phyloP scores from a whole-genome alignment of 805 yeast species.

The Wickerhamiella domercqiae region DNA sequence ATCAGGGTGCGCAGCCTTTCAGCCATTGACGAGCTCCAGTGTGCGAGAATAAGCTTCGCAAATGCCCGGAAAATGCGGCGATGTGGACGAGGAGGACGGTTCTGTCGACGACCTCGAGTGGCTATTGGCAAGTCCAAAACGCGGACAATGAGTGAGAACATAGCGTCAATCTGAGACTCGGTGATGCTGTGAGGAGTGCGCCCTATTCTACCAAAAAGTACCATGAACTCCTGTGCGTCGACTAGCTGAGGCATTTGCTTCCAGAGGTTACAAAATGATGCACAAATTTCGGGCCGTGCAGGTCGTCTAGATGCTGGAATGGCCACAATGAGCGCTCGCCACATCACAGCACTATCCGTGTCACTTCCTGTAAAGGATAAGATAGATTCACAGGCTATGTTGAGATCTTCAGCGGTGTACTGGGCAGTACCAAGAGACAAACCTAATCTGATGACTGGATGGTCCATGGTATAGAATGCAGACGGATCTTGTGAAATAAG shows the following conservation, averaged over 20 bases:
- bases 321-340: neutral
- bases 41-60: slow-evolving; percentile 28
- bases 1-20: slow-evolving; percentile 33
- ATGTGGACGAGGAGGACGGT: neutral
- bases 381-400: neutral
- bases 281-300: neutral
- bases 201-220: neutral
- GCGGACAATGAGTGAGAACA: neutral
- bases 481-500: slow-evolving; percentile 3
- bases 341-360: neutral
- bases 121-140: neutral
- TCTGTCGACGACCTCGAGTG: neutral
- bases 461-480: neutral
- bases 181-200: neutral
- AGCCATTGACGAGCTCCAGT: slow-evolving; percentile 25
- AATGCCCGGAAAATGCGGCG: neutral
- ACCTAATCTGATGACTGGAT: neutral
- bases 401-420: neutral
- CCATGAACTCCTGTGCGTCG: neutral
- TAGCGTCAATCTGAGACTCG: neutral
- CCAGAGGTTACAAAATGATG: neutral
- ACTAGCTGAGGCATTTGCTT: neutral
- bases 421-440: neutral
- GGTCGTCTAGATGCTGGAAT: neutral
- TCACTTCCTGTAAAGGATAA: neutral